Conservation (phyloP, 202 grass and related monocot species). For the Digitaria exilis region DNA sequence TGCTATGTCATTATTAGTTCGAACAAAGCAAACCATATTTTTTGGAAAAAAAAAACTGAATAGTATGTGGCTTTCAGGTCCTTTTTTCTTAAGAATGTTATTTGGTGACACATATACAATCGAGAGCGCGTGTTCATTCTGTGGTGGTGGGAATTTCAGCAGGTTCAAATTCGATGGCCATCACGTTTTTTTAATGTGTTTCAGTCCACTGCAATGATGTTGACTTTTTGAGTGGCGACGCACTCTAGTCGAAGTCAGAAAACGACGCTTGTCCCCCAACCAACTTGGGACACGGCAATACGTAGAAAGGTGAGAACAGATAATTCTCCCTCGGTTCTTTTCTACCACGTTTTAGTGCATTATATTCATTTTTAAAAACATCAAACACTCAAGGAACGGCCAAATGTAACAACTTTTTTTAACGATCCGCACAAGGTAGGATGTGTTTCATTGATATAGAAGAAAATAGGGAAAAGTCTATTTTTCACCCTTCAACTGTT, state of each 20-base stretch:
- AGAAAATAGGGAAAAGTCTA: too few species aligned
- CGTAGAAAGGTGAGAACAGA: not conserved
- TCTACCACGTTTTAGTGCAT: not conserved
- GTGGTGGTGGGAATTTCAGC: not conserved
- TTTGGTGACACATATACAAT: too few species aligned
- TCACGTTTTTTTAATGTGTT: not conserved
- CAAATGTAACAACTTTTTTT: too few species aligned
- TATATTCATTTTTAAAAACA: not conserved
- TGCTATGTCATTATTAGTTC: not conserved
- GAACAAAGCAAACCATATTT: not conserved
- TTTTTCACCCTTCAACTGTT: too few species aligned
- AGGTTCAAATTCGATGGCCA: not conserved
- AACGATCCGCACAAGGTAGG: too few species aligned
- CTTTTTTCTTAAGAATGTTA: not conserved
- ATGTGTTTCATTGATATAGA: too few species aligned
- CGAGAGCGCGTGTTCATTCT: not conserved
- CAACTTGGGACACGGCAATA: not conserved
- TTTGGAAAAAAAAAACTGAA: not conserved
- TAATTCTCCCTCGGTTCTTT: not conserved
- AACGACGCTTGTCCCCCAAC: not conserved
- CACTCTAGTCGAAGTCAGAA: not conserved
- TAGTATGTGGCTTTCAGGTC: too few species aligned
- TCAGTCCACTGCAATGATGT: not conserved
- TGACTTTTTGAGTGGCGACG: not conserved
- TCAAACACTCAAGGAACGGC: not conserved